Percentiles rank a stretch among this genome's conserved stretches.
Conservation (phyloP, 2,329 filamentous ascomycete genomes). For the Grosmannia huntii region DNA sequence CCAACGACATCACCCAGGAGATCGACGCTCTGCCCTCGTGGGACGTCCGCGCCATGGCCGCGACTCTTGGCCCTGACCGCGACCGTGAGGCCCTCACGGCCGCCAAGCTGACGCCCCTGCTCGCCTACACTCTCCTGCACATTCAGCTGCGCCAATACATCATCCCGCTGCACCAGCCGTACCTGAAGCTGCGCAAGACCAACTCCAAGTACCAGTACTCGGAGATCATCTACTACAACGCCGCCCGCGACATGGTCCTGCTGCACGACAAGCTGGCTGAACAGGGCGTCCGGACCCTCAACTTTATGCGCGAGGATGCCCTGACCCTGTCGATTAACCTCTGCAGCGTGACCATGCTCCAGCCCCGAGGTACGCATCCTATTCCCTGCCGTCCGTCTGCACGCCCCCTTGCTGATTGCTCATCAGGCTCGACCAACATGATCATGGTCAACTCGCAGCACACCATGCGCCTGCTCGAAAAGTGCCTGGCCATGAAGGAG, state of each 20-base stretch:
- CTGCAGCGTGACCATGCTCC: conserved; percentile 47
- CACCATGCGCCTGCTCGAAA: conserved; percentile 48
- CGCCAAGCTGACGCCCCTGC: conserved; percentile 37
- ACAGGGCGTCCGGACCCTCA: conserved; percentile 44
- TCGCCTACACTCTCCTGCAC: conserved; percentile 47
- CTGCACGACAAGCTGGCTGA: conserved; percentile 48
- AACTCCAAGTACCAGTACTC: conserved; percentile 51
- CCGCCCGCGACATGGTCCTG: conserved; percentile 48
- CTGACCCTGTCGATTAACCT: conserved; percentile 48
- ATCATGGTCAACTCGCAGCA: conserved; percentile 50
- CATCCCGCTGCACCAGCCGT: conserved; percentile 47
- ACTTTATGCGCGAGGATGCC: conserved; percentile 47
- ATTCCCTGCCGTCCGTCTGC: neutral
- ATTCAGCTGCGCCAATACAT: conserved; percentile 50
- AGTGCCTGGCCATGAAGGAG: conserved; percentile 47
- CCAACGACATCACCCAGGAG: conserved; percentile 46
- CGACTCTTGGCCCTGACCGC: conserved; percentile 12
- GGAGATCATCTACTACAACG: conserved; percentile 51
- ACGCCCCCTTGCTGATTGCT: no score
- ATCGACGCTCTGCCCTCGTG: conserved; percentile 48
- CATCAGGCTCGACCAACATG: conserved; percentile 38
- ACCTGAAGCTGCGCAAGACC: conserved; percentile 43
- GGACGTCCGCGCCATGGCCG: conserved; percentile 23
- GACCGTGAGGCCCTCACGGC: conserved; percentile 12
- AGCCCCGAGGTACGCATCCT: conserved; percentile 28